A percentile compares a stretch with the other conserved stretches of the same genome.
phyloP scores from a whole-genome alignment of 352 stramenopile species.

The Blastocystis sp. region DNA sequence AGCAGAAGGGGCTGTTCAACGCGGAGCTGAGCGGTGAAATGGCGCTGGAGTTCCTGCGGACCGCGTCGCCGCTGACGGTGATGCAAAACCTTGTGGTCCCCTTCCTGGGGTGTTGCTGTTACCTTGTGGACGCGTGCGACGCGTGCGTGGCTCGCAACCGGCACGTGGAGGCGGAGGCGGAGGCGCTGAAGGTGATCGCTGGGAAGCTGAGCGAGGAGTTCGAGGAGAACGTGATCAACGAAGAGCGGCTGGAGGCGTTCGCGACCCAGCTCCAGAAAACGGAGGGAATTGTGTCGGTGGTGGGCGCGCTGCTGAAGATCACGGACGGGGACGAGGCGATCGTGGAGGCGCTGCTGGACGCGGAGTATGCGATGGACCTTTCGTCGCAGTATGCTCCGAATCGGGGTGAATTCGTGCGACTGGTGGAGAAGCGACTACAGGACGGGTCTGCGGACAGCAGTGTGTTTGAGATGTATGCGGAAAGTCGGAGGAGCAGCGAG shows the following conservation, averaged over 20 bases:
- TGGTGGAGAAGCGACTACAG: background rate
- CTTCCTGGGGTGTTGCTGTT: constrained; percentile 26
- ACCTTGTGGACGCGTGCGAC: constrained; percentile 11
- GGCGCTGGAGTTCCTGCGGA: constrained; percentile 45
- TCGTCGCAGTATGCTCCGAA: background rate
- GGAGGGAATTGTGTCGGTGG: background rate
- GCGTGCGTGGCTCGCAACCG: background rate
- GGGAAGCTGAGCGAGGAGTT: background rate
- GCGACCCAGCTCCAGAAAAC: background rate
- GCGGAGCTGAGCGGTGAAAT: constrained; percentile 18
- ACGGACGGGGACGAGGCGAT: background rate
- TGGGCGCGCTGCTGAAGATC: constrained; percentile 4
- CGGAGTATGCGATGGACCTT: background rate
- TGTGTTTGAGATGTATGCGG: background rate
- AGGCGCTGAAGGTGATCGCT: background rate
- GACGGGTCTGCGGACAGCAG: background rate
- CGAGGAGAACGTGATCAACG: background rate
- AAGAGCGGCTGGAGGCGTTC: background rate
- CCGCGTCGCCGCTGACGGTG: constrained; percentile 19
- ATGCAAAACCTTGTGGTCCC: constrained; percentile 24
- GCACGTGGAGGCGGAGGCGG: background rate
- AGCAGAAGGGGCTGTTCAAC: constrained; percentile 61
- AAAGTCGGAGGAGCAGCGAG: constrained; percentile 11
- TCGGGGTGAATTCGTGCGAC: background rate
- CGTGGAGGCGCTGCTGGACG: constrained; percentile 21